Evolutionary conservation across 2,329 filamentous ascomycete genomes (phyloP).

Genomic region (Cordyceps farinosa): DNA sequence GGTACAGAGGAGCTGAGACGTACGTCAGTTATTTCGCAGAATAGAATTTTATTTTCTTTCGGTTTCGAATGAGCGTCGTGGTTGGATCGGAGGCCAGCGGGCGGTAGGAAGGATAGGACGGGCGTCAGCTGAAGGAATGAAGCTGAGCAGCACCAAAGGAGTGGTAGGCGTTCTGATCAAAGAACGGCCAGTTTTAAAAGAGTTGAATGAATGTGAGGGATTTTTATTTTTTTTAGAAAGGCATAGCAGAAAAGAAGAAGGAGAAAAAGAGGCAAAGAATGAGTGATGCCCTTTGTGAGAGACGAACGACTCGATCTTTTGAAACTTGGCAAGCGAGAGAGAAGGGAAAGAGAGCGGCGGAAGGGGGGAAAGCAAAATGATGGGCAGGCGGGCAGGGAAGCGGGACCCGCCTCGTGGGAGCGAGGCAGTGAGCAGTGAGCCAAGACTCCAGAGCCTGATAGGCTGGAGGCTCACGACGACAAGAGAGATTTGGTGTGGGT

Average conservation of each 20-base stretch:
- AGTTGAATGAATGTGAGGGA: slow-evolving; percentile 18
- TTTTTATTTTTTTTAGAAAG: slow-evolving; percentile 17
- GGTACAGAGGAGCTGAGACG: neutral
- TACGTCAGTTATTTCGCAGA: neutral
- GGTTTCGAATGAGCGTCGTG: slow-evolving; percentile 18
- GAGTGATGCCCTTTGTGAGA: slow-evolving; percentile 8
- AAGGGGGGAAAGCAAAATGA: neutral
- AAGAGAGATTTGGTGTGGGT: slow-evolving; percentile 13
- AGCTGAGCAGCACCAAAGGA: slow-evolving; percentile 30
- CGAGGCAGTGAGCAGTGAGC: neutral
- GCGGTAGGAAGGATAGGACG: slow-evolving; percentile 37
- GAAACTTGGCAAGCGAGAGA: slow-evolving; percentile 19
- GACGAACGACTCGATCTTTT: no score
- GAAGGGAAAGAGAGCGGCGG: slow-evolving; percentile 3
- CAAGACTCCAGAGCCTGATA: neutral
- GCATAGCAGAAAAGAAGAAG: slow-evolving; percentile 23
- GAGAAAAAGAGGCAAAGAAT: slow-evolving; percentile 17
- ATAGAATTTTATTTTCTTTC: neutral
- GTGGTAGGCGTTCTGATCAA: slow-evolving; percentile 17
- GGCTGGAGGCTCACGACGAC: neutral
- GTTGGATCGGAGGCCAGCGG: slow-evolving; percentile 10
- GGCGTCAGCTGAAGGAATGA: slow-evolving; percentile 35
- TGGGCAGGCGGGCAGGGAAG: neutral
- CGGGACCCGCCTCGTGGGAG: neutral
- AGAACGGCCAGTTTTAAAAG: slow-evolving; percentile 17